A percentile compares a stretch with the other conserved stretches of the same genome.
Evolutionary conservation across 257 asterid species (phyloP).

Genomic region (Jaltomata sinuosa): DNA sequence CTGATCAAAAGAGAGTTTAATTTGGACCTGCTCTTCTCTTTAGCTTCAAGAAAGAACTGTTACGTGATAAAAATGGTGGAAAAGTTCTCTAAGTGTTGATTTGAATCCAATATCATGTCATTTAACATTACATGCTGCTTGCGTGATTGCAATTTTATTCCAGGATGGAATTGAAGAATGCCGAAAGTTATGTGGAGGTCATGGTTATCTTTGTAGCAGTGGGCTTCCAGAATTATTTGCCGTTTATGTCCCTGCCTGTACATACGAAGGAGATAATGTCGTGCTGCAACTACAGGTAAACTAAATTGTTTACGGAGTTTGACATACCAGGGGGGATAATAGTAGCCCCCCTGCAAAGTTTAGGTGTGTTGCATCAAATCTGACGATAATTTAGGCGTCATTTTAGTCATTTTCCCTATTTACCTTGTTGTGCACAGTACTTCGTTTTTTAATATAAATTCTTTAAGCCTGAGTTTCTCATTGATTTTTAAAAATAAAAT

Average conservation of each 20-base stretch:
- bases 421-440: background rate
- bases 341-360: too few species aligned
- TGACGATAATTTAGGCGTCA: too few species aligned
- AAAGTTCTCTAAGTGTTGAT: background rate
- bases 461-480: background rate
- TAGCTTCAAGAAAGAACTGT: background rate
- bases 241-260: constrained; percentile 97
- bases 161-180: constrained; percentile 99
- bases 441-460: background rate
- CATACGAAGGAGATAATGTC: constrained; percentile 92
- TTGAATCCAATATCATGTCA: background rate
- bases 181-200: constrained; percentile 96
- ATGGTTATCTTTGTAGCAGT: constrained; percentile 92
- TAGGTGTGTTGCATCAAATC: too few species aligned
- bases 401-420: too few species aligned
- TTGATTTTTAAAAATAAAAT: background rate
- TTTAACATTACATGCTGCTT: background rate
- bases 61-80: background rate
- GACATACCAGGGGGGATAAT: background rate
- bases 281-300: constrained; percentile 83
- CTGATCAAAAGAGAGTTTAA: background rate
- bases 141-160: background rate
- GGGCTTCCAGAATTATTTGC: constrained; percentile 99
- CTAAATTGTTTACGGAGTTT: background rate
- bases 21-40: background rate